Conservation (phyloP, 768 basidiomycete genomes). For the Phanerochaete sordida region DNA sequence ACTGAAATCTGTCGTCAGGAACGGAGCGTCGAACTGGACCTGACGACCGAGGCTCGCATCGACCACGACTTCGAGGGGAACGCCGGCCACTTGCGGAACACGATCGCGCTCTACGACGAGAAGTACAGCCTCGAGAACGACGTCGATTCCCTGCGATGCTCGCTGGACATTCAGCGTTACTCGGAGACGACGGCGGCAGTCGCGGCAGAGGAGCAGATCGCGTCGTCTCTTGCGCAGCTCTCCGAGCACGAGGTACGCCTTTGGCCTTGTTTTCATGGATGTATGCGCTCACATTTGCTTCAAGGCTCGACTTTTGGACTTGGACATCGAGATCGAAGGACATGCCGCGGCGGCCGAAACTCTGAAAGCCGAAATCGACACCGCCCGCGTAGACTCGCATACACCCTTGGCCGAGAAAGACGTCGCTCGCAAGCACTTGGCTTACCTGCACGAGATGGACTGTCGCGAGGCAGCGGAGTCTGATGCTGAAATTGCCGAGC, state of each 20-base stretch:
- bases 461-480: not conserved
- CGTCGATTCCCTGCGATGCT: not conserved
- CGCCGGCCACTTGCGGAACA: not conserved
- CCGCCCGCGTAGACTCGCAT: not conserved
- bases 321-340: not conserved
- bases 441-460: not conserved
- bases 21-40: not conserved
- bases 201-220: not conserved
- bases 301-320: not conserved
- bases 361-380: not conserved
- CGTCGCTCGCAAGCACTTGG: not conserved
- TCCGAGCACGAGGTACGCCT: not conserved
- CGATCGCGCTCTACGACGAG: not conserved
- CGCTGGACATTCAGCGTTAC: not conserved
- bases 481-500: not conserved
- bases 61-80: not conserved
- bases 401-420: not conserved
- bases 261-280: not conserved
- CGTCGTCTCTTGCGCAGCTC: not conserved
- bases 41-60: not conserved
- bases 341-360: not conserved
- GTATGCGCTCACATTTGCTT: not conserved
- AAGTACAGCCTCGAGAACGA: not conserved
- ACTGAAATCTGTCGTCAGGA: not conserved
- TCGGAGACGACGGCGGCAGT: not conserved